These are phyloP conservation scores for Anethum foeniculum DNA, from an alignment of 140 eudicot species.

Conservation along the genomic window DNA sequence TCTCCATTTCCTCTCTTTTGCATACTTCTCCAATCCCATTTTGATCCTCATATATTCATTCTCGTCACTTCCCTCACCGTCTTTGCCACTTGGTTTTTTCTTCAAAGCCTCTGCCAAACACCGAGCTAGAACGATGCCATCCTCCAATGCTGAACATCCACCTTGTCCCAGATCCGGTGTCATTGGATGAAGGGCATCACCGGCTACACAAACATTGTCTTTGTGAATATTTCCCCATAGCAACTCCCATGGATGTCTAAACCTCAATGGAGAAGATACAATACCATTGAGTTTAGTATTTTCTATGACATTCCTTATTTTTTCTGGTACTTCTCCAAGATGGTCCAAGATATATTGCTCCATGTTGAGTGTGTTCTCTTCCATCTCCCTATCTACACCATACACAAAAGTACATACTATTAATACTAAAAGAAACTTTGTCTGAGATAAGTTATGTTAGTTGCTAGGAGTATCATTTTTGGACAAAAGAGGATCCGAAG, in stretches of 20 bases:
- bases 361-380: slow-evolving; percentile 21
- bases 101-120: slow-evolving; percentile 22
- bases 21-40: slow-evolving; percentile 22
- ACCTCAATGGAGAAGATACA: slow-evolving; percentile 22
- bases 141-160: slow-evolving; percentile 39
- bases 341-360: slow-evolving; percentile 31
- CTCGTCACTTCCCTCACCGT: slow-evolving; percentile 2
- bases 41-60: slow-evolving; percentile 14
- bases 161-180: slow-evolving; percentile 48
- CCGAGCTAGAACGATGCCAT: slow-evolving; percentile 33
- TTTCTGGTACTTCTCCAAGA: slow-evolving; percentile 28
- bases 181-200: slow-evolving; percentile 48
- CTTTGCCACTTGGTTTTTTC: not conserved
- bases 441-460: not conserved
- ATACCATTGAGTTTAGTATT: slow-evolving; percentile 22
- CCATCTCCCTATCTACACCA: slow-evolving; percentile 26
- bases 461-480: not conserved
- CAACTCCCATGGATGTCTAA: slow-evolving; percentile 35
- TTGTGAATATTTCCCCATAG: slow-evolving; percentile 27
- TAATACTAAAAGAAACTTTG: not conserved
- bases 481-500: not conserved
- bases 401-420: not conserved
- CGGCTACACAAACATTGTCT: slow-evolving; percentile 35
- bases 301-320: slow-evolving; percentile 22
- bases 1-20: slow-evolving; percentile 41